Percentiles rank a stretch among this genome's conserved stretches.
Evolutionary conservation across 495 filamentous ascomycete genomes (phyloP).

Genomic region (Aspergillus sparsus): DNA sequence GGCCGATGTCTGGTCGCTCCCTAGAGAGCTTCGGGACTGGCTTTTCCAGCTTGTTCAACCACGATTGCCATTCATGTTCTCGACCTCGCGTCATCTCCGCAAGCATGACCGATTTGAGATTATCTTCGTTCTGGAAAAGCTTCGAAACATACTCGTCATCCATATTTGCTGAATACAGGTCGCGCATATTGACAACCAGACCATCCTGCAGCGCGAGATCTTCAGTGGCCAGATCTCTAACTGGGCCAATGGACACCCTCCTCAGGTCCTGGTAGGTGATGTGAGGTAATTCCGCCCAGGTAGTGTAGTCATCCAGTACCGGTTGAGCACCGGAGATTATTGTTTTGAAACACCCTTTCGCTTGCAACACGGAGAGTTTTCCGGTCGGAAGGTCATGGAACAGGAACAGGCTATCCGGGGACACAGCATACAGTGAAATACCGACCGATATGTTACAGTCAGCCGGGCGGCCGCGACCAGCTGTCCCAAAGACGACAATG

Average conservation of each 20-base stretch:
- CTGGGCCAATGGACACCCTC: neutral
- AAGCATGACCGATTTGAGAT: constrained; percentile 4
- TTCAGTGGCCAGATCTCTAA: neutral
- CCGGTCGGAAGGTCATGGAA: constrained; percentile 5
- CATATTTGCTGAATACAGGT: neutral
- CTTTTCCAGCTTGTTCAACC: neutral
- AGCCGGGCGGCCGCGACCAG: neutral
- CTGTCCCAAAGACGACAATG: neutral
- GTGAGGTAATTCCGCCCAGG: neutral
- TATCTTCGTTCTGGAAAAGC: constrained; percentile 5
- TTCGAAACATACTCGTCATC: neutral
- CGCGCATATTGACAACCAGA: constrained; percentile 2
- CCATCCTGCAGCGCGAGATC: neutral
- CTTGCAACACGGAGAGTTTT: neutral
- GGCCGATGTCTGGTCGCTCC: neutral
- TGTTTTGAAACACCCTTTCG: constrained; percentile 3
- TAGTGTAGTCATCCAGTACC: neutral
- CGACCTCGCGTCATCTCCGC: constrained; percentile 2
- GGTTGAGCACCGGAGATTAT: neutral
- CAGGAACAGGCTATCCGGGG: constrained; percentile 7
- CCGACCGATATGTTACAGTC: constrained; percentile 7
- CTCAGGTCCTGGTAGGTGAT: constrained; percentile 6
- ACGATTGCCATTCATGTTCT: neutral
- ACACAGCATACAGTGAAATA: constrained; percentile 3
- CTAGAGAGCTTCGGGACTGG: neutral